Conservation (phyloP, 805 yeast species). For the Wickerhamomyces hampshirensis region DNA sequence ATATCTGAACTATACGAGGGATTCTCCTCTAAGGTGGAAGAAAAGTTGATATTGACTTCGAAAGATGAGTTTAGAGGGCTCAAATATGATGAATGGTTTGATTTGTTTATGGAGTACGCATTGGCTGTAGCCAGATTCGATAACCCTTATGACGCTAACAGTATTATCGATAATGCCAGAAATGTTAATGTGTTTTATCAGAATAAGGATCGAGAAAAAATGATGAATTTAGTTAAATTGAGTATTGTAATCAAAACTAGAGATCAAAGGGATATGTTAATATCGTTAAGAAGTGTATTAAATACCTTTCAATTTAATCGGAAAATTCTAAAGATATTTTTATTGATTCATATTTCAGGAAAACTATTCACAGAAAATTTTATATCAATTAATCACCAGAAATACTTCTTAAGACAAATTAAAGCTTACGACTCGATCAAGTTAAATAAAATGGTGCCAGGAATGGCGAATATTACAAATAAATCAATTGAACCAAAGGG, state of each 20-base stretch:
- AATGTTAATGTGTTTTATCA: conserved; percentile 75
- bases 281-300: conserved; percentile 57
- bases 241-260: conserved; percentile 46
- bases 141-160: conserved; percentile 55
- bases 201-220: conserved; percentile 52
- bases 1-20: conserved; percentile 63
- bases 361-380: conserved; percentile 51
- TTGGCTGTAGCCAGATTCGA: conserved; percentile 60
- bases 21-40: conserved; percentile 35
- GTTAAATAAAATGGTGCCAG: conserved; percentile 50
- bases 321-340: conserved; percentile 57
- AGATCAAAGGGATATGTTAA: conserved; percentile 51
- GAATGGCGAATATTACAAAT: conserved; percentile 72
- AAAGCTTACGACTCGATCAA: conserved; percentile 80
- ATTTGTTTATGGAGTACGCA: conserved; percentile 74
- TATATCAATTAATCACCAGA: conserved; percentile 81
- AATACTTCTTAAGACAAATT: conserved; percentile 81
- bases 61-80: conserved; percentile 68
- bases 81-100: conserved; percentile 78
- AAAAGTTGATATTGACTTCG: conserved; percentile 41
- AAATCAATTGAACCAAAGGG: conserved; percentile 40
- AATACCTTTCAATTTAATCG: conserved; percentile 74
- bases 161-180: conserved; percentile 68
- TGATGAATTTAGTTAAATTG: conserved; percentile 63
- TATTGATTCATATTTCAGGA: conserved; percentile 64